Conservation (phyloP, 176 grass and related monocot species). For the Chrysopogon serrulatus region DNA sequence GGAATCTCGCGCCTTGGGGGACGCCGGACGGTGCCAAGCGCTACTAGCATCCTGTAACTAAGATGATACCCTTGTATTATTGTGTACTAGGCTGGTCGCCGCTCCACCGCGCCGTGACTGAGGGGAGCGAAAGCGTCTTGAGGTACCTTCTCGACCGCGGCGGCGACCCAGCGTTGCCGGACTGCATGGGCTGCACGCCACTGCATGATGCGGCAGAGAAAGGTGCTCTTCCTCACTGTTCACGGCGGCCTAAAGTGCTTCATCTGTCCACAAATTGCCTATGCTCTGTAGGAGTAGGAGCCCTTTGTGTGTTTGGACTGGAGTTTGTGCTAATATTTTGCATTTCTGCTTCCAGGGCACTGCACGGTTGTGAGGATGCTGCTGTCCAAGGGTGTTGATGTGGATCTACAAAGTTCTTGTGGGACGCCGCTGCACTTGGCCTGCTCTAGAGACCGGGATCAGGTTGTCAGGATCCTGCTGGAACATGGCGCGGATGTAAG, state of each 20-base stretch:
- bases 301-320: not conserved
- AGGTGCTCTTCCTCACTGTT: not conserved
- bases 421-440: slow-evolving; percentile 41
- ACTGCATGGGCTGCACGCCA: slow-evolving; percentile 20
- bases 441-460: not conserved
- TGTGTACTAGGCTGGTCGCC: slow-evolving; percentile 16
- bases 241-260: not conserved
- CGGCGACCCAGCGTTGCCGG: slow-evolving; percentile 8
- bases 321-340: not conserved
- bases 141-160: slow-evolving; percentile 38
- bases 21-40: not conserved
- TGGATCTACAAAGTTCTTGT: slow-evolving; percentile 13
- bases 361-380: slow-evolving; percentile 2
- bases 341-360: slow-evolving; percentile 10
- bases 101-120: not conserved
- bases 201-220: slow-evolving; percentile 31
- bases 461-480: slow-evolving; percentile 33
- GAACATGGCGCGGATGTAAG: slow-evolving; percentile 43
- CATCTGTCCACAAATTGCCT: not conserved
- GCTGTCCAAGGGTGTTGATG: slow-evolving; percentile 33
- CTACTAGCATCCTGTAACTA: not conserved
- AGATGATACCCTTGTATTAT: not conserved
- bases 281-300: not conserved
- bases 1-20: no score
- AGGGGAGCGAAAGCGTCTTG: not conserved